A percentile compares a stretch with the other conserved stretches of the same genome.
Evolutionary conservation across 441 rosid genomes (phyloP).

Genomic region (Capsella rubella): DNA sequence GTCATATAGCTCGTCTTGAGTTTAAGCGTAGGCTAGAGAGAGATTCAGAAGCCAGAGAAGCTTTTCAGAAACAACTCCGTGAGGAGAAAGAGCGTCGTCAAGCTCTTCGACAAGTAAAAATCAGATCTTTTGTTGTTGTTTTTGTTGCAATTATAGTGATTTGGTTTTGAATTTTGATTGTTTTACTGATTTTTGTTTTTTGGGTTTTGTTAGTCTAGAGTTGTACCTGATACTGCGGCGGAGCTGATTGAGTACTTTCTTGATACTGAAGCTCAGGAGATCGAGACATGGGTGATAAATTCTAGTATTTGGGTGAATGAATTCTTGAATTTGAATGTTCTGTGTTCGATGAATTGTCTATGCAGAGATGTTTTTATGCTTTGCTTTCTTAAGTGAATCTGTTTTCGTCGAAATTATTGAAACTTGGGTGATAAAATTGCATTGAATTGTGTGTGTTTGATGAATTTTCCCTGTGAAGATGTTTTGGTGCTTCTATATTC

Average conservation of each 20-base stretch:
- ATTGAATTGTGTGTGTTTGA: slow-evolving; percentile 16
- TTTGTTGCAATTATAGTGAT: neutral
- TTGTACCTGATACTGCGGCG: slow-evolving; percentile 65
- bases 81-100: slow-evolving; percentile 85
- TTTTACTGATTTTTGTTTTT: slow-evolving; percentile 20
- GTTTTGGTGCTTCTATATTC: neutral
- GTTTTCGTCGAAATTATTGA: neutral
- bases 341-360: slow-evolving; percentile 10
- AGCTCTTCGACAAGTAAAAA: slow-evolving; percentile 70
- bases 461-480: neutral
- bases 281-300: no score
- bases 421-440: neutral
- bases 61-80: slow-evolving; percentile 71
- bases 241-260: slow-evolving; percentile 87
- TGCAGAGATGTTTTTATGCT: neutral
- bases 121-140: neutral
- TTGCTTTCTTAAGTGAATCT: neutral
- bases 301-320: no score
- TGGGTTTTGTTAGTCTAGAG: slow-evolving; percentile 66
- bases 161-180: neutral
- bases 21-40: slow-evolving; percentile 73
- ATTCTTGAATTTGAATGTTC: no score
- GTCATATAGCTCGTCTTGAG: slow-evolving; percentile 84
- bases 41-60: slow-evolving; percentile 82
- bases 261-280: slow-evolving; percentile 93